Evolutionary conservation across 495 filamentous ascomycete species (phyloP), one percentile per base, ranked within the genome.

Genomic region (Aspergillus heteromorphus): DNA sequence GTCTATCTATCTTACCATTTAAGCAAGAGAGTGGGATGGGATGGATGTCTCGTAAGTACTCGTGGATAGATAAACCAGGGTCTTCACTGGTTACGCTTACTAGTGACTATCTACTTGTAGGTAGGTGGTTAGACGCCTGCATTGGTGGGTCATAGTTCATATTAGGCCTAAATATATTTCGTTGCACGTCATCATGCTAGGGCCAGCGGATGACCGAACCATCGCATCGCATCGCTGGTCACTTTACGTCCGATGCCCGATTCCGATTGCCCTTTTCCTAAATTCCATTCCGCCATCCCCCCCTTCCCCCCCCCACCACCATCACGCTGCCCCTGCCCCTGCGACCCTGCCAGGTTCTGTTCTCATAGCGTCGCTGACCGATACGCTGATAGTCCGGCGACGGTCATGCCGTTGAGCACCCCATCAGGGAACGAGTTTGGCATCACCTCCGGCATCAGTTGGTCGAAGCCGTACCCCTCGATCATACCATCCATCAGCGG

Each of bases 381-480:
- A 29, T 47, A 47, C 43, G 14, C 43, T 47, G 43, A n/a, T n/a
- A 47, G 23, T 20, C 43, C 53, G 0, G 53, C 23, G 23, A 55
- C 47, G 7, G 53, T 29, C 53, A 55, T 55, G n/a, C 40, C 53
- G 23, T 47, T 45, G 21, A 55, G 34, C 17, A 55, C 47, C n/a
- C 53, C 29, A 21, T 55, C 53, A 2, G 53, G 47, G 25, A 55
- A 55, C 0, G 53, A 55, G 18, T 49, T 45, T 17, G 56, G 56
- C 20, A 59, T 49, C 7, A 59, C 48, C 25, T 54, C 57, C n/a
- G 57, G 51, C 13, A 60, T 49, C 34, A 60, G 38, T 29, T 56
- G 53, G 19, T 56, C 53, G 17, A 60, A 38, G 7, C 49, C 48
- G 40, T 60, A 60, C 11, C 57, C 49, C 13, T 56, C 57, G 1